A percentile compares a stretch with the other conserved stretches of the same genome.
These are phyloP conservation scores for Fusarium sp. DNA, from an alignment of 2,329 filamentous ascomycete species.

Conservation along the genomic window DNA sequence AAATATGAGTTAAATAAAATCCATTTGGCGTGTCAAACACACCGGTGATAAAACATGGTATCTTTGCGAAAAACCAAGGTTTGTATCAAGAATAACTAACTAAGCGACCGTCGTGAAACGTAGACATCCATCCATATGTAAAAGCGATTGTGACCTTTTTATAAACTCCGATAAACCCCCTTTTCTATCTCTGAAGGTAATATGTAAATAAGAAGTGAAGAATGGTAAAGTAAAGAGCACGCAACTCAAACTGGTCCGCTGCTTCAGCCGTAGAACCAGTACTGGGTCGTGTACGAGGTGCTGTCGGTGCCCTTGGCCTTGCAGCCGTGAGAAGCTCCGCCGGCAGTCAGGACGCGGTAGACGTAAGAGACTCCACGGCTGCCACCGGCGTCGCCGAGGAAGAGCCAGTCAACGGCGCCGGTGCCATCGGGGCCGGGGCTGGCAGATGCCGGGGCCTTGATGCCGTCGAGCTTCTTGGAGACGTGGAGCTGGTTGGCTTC, in stretches of 20 bases:
- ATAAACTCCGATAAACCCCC: slow-evolving; percentile 37
- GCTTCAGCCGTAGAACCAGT: slow-evolving; percentile 65
- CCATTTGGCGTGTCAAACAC: slow-evolving; percentile 21
- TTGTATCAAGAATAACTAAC: slow-evolving; percentile 12
- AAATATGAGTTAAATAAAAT: slow-evolving; percentile 5
- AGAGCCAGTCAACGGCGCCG: slow-evolving; percentile 67
- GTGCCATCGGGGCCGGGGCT: slow-evolving; percentile 59
- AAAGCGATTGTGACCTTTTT: slow-evolving; percentile 39
- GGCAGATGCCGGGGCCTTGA: slow-evolving; percentile 63
- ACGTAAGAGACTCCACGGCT: slow-evolving; percentile 55
- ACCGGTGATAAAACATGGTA: slow-evolving; percentile 35
- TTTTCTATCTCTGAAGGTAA: slow-evolving; percentile 30
- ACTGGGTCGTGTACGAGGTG: slow-evolving; percentile 66
- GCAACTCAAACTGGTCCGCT: too few relatives aligned
- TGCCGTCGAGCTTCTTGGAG: slow-evolving; percentile 60
- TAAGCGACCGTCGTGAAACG: slow-evolving; percentile 38
- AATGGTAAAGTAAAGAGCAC: not conserved
- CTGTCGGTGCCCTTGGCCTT: slow-evolving; percentile 57
- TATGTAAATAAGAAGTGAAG: slow-evolving; percentile 37
- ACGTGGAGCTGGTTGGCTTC: slow-evolving; percentile 53
- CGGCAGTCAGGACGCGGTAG: slow-evolving; percentile 67
- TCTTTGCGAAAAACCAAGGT: slow-evolving; percentile 31
- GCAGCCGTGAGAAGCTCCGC: slow-evolving; percentile 61
- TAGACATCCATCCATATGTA: slow-evolving; percentile 24
- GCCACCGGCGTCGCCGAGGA: slow-evolving; percentile 56